Conservation (phyloP, 257 asterid species). For the Anisodus tanguticus region DNA sequence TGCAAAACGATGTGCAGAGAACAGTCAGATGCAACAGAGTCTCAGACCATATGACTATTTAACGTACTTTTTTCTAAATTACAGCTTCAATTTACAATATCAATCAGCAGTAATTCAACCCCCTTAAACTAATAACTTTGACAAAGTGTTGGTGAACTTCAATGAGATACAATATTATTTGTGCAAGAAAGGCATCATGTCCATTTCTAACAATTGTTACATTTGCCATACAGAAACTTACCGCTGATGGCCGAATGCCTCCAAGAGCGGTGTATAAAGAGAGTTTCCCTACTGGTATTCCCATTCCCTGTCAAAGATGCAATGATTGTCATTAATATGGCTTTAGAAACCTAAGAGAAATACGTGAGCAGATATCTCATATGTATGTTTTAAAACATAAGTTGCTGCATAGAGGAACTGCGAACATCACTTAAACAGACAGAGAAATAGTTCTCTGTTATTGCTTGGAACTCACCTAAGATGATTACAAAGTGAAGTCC, state of each 20-base stretch:
- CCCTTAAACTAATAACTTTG: too few species aligned
- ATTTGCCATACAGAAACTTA: slow-evolving; percentile 32
- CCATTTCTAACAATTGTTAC: slow-evolving; percentile 18
- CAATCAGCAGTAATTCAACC: too few species aligned
- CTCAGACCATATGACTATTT: neutral
- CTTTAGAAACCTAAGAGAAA: neutral
- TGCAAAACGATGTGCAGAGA: neutral
- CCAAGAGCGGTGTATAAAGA: slow-evolving; percentile 94
- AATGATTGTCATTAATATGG: slow-evolving; percentile 31
- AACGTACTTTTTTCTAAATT: neutral
- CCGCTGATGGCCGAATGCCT: slow-evolving; percentile 90
- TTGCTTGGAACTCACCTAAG: neutral
- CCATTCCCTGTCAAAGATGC: slow-evolving; percentile 81
- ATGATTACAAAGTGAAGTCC: neutral
- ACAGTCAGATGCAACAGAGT: slow-evolving; percentile 10
- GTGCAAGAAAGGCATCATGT: neutral
- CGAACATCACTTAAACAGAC: neutral
- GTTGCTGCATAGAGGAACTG: neutral
- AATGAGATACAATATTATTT: neutral
- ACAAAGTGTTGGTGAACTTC: neutral
- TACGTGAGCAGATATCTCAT: neutral
- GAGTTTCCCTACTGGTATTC: slow-evolving; percentile 93
- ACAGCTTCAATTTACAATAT: too few species aligned
- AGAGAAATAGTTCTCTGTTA: neutral
- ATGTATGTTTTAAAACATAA: neutral